Percentiles rank a stretch among this genome's conserved stretches.
Evolutionary conservation across 2,329 filamentous ascomycete genomes (phyloP).

Genomic region (Colletotrichum abscissum): DNA sequence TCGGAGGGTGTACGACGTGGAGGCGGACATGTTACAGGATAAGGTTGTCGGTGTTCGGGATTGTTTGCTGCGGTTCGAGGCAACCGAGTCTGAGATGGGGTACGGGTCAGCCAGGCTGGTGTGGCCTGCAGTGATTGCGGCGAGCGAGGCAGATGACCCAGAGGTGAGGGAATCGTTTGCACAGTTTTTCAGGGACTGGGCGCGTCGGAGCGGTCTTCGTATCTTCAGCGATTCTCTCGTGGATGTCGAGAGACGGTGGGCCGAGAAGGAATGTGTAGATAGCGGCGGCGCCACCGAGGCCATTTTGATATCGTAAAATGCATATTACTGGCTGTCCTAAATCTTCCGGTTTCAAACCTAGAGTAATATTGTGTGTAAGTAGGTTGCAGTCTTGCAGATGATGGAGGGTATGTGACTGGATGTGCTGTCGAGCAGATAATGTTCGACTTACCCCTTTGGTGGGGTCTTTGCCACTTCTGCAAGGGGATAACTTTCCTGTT

Average conservation of each 20-base stretch:
- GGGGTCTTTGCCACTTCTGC: neutral
- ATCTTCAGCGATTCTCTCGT: slow-evolving; percentile 43
- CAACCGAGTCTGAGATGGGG: slow-evolving; percentile 36
- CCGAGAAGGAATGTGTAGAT: slow-evolving; percentile 37
- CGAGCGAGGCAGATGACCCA: slow-evolving; percentile 47
- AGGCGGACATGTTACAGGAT: slow-evolving; percentile 46
- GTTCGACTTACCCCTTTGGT: neutral
- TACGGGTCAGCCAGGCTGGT: slow-evolving; percentile 46
- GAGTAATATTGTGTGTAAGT: neutral
- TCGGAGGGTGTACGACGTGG: slow-evolving; percentile 40
- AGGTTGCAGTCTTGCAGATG: neutral
- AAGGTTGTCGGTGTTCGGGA: slow-evolving; percentile 46
- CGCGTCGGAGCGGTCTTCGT: slow-evolving; percentile 44
- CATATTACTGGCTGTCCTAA: neutral
- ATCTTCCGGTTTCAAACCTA: neutral
- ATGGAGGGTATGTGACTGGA: neutral
- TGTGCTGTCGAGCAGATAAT: neutral
- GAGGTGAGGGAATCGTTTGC: slow-evolving; percentile 45
- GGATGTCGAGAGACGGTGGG: slow-evolving; percentile 44
- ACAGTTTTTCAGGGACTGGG: slow-evolving; percentile 45
- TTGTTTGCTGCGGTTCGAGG: slow-evolving; percentile 43
- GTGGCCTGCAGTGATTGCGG: slow-evolving; percentile 53
- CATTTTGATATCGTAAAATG: neutral
- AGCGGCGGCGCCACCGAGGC: neutral
- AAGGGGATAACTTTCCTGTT: neutral